Evolutionary conservation across 768 basidiomycete species (phyloP).

Genomic region (Cystobasidium tubakii): DNA sequence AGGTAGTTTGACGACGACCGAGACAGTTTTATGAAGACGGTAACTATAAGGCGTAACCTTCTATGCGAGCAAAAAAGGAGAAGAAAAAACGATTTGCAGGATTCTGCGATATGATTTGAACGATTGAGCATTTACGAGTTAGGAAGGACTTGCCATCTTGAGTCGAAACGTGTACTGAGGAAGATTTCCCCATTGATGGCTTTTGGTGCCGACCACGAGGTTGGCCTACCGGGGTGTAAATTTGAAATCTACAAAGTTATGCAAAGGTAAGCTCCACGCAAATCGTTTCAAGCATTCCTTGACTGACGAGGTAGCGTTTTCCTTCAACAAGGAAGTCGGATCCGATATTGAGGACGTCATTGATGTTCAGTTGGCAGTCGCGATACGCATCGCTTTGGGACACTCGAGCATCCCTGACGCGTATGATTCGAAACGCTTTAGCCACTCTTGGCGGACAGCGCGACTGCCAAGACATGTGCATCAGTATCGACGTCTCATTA

Average conservation of each 20-base stretch:
- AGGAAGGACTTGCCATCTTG: slow-evolving; percentile 2
- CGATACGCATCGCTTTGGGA: slow-evolving; percentile 42
- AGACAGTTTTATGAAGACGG: no score
- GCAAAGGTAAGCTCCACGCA: neutral
- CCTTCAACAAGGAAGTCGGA: slow-evolving; percentile 59
- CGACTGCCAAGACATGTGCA: neutral
- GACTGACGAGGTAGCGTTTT: slow-evolving; percentile 63
- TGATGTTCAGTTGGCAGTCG: slow-evolving; percentile 69
- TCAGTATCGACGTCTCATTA: slow-evolving; percentile 2
- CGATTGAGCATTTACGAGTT: neutral
- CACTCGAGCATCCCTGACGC: slow-evolving; percentile 58
- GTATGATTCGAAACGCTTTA: slow-evolving; percentile 68
- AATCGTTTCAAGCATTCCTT: neutral
- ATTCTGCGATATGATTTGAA: no score
- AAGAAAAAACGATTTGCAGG: no score
- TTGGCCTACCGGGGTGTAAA: slow-evolving; percentile 61
- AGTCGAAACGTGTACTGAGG: slow-evolving; percentile 50
- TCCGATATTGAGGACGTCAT: slow-evolving; percentile 63
- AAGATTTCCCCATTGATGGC: slow-evolving; percentile 63
- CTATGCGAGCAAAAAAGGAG: no score
- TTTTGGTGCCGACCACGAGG: slow-evolving; percentile 66
- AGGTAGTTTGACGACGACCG: no score
- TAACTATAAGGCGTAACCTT: no score
- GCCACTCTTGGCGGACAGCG: slow-evolving; percentile 67
- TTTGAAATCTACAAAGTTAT: slow-evolving; percentile 58